These are phyloP conservation scores for Laetiporus sulphureus DNA, from an alignment of 1,284 basidiomycete genomes.

Conservation along the genomic window DNA sequence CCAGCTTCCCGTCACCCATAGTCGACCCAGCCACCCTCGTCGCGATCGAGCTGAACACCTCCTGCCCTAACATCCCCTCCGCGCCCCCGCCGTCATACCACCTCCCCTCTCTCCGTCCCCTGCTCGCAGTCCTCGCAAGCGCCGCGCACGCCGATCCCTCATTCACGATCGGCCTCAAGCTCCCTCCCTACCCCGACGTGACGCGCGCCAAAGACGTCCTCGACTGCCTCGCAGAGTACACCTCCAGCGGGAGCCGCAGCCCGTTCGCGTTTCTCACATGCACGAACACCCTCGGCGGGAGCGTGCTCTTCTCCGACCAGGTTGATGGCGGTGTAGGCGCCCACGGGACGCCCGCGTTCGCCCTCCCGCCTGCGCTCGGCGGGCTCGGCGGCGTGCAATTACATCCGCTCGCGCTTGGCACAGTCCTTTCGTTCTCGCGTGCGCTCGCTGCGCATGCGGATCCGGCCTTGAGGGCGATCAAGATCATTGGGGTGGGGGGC, in stretches of 20 bases:
- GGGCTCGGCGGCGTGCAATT: constrained; percentile 73
- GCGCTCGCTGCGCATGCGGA: constrained; percentile 39
- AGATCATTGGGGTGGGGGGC: constrained; percentile 72
- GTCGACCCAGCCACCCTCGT: constrained; percentile 18
- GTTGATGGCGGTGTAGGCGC: constrained; percentile 8
- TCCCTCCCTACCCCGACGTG: constrained; percentile 68
- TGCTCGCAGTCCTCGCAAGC: constrained; percentile 48
- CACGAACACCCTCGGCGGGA: constrained; percentile 73
- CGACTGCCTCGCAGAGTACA: constrained; percentile 31
- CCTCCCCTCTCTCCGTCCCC: constrained; percentile 34
- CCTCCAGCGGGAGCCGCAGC: constrained; percentile 37
- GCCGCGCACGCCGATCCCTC: constrained; percentile 41
- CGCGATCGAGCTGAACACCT: constrained; percentile 73
- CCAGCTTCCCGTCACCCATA: constrained; percentile 3
- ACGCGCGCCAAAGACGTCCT: constrained; percentile 57
- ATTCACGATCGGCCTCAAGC: constrained; percentile 69
- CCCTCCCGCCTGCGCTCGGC: constrained; percentile 56
- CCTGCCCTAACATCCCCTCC: constrained; percentile 69
- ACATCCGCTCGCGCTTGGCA: constrained; percentile 70
- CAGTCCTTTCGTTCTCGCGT: constrained; percentile 53
- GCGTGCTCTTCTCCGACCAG: constrained; percentile 56
- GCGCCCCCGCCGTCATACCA: constrained; percentile 62
- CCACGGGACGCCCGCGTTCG: constrained; percentile 28
- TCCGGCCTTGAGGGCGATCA: constrained; percentile 39
- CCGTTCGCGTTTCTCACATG: constrained; percentile 46